phyloP scores from a whole-genome alignment of 225 moss, liverwort and hornwort genomes.

The Marchantia polymorpha region DNA sequence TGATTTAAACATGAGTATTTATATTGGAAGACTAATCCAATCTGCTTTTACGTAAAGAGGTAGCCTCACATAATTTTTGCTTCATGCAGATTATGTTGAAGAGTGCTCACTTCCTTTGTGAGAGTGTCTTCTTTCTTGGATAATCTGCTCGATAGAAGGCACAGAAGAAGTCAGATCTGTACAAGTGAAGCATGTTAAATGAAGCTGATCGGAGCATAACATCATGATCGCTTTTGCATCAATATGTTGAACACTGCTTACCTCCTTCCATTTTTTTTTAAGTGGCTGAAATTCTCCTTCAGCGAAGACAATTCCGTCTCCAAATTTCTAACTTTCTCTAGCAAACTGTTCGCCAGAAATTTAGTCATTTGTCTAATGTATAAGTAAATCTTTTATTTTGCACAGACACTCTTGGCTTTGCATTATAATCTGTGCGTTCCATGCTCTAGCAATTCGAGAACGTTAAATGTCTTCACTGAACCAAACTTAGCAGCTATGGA shows the following conservation, averaged over 20 bases:
- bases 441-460: too few species aligned
- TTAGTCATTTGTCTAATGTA: too few species aligned
- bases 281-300: slow-evolving; percentile 31
- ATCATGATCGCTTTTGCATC: not conserved
- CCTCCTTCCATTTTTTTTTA: slow-evolving; percentile 37
- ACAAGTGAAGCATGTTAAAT: not conserved
- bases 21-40: not conserved
- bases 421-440: too few species aligned
- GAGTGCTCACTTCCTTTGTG: slow-evolving; percentile 24
- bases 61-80: slow-evolving; percentile 39
- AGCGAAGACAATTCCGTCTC: slow-evolving; percentile 38
- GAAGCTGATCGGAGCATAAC: not conserved
- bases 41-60: not conserved
- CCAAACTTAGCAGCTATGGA: too few species aligned
- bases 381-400: too few species aligned
- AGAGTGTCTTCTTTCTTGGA: slow-evolving; percentile 34
- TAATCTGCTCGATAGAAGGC: slow-evolving; percentile 20
- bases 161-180: not conserved
- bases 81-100: slow-evolving; percentile 37
- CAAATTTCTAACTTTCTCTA: slow-evolving; percentile 32
- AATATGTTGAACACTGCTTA: slow-evolving; percentile 9
- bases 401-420: too few species aligned
- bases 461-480: too few species aligned
- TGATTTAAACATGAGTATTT: not conserved
- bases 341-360: slow-evolving; percentile 24